phyloP scores from a whole-genome alignment of 306 rosid species.

The Oxytropis ochrocephala region DNA sequence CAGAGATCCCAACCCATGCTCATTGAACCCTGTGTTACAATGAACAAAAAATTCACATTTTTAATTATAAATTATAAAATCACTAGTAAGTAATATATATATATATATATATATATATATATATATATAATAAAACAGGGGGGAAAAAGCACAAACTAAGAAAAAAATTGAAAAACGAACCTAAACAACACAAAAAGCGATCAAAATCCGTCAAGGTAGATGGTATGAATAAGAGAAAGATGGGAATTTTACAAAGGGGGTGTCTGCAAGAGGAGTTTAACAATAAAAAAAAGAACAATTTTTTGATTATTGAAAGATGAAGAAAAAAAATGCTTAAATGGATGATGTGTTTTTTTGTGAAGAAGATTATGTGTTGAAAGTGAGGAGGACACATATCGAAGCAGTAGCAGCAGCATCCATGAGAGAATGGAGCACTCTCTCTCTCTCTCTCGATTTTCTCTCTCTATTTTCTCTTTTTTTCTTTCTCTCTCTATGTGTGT shows the following conservation, averaged over 20 bases:
- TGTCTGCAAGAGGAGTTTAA: background rate
- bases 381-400: background rate
- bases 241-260: background rate
- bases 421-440: background rate
- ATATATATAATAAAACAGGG: background rate
- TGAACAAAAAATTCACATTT: conserved; percentile 21
- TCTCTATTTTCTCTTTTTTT: too few species aligned
- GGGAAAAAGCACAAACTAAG: background rate
- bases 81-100: too few species aligned
- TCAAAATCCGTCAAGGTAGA: background rate
- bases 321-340: conserved; percentile 46
- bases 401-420: conserved; percentile 9
- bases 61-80: conserved; percentile 24
- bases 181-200: background rate
- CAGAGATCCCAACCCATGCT: conserved; percentile 80
- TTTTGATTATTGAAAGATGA: background rate
- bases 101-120: background rate
- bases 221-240: conserved; percentile 11
- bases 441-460: too few species aligned
- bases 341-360: background rate
- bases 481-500: background rate
- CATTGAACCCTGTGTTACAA: conserved; percentile 2
- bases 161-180: conserved; percentile 1
- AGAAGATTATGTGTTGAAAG: background rate
- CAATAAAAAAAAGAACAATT: background rate